Conservation (phyloP, 495 filamentous ascomycete genomes). For the Geoglossum glabrum region DNA sequence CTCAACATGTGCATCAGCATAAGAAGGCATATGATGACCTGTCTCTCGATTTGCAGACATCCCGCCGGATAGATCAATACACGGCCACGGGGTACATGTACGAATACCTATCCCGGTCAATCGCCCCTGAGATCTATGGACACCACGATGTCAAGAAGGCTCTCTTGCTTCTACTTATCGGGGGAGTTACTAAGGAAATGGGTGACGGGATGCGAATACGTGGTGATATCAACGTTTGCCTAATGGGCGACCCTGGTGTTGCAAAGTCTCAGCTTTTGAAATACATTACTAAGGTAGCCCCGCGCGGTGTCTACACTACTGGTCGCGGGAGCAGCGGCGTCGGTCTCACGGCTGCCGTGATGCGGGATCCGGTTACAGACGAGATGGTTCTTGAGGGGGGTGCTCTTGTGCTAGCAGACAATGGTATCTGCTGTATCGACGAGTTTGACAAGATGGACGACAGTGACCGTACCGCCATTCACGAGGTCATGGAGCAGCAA, state of each 20-base stretch:
- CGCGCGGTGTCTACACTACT: constrained; percentile 92
- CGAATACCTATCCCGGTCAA: constrained; percentile 82
- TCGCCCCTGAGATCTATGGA: constrained; percentile 92
- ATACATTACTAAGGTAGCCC: constrained; percentile 96
- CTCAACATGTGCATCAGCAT: constrained; percentile 81
- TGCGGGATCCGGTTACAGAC: constrained; percentile 95
- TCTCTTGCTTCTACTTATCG: constrained; percentile 78
- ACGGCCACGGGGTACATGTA: constrained; percentile 74
- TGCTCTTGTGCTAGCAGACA: constrained; percentile 86
- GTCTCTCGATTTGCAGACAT: constrained; percentile 51
- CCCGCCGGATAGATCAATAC: constrained; percentile 64
- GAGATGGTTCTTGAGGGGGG: constrained; percentile 98
- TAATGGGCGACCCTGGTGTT: constrained; percentile 98
- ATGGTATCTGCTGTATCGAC: constrained; percentile 98
- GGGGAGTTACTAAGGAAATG: constrained; percentile 92
- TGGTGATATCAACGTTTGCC: constrained; percentile 94
- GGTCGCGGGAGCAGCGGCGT: constrained; percentile 91
- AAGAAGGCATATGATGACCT: constrained; percentile 93
- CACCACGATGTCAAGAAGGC: constrained; percentile 97
- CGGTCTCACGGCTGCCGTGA: constrained; percentile 91
- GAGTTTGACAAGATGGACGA: constrained; percentile 99
- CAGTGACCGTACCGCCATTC: constrained; percentile 83
- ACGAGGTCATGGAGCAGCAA: constrained; percentile 99
- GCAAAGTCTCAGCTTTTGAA: constrained; percentile 95
- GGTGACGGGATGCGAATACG: constrained; percentile 96